A percentile compares a stretch with the other conserved stretches of the same genome.
phyloP scores from a whole-genome alignment of 2,329 filamentous ascomycete genomes.

The Talaromyces verruculosus region DNA sequence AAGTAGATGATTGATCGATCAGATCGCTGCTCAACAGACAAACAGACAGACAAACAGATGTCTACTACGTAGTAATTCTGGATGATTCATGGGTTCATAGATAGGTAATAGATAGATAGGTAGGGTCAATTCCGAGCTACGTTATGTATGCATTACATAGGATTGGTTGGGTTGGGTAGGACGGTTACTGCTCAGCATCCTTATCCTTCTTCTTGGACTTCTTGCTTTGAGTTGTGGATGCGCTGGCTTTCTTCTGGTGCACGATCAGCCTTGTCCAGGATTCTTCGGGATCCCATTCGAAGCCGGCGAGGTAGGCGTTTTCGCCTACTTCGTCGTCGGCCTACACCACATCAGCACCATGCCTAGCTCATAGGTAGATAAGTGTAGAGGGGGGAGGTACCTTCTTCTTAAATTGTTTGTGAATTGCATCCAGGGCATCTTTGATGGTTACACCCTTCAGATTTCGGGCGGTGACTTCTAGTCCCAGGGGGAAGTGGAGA shows the following conservation, averaged over 20 bases:
- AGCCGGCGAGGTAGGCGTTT: conserved; percentile 81
- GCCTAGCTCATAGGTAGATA: too few species aligned
- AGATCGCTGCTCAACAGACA: not conserved
- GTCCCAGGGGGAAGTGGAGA: conserved; percentile 82
- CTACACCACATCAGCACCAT: conserved; percentile 47
- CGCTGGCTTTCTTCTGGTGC: conserved; percentile 73
- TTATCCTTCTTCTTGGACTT: conserved; percentile 65
- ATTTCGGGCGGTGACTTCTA: conserved; percentile 86
- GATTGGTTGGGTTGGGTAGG: not conserved
- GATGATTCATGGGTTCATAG: not conserved
- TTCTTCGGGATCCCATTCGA: conserved; percentile 95
- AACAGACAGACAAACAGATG: not conserved
- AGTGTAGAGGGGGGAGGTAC: conserved; percentile 46
- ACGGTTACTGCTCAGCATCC: conserved; percentile 23
- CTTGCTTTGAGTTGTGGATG: conserved; percentile 49
- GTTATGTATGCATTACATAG: not conserved
- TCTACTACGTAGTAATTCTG: conserved; percentile 6
- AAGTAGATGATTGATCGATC: not conserved
- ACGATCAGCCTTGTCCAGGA: conserved; percentile 85
- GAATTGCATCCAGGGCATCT: conserved; percentile 90
- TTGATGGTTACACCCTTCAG: conserved; percentile 95
- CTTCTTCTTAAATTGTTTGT: conserved; percentile 97
- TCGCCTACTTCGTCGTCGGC: conserved; percentile 83
- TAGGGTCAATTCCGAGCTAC: not conserved
- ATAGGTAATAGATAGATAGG: conserved; percentile 1